Base-by-base conservation (phyloP, 176 grass and related monocot species). In the Eleusine indica region DNA sequence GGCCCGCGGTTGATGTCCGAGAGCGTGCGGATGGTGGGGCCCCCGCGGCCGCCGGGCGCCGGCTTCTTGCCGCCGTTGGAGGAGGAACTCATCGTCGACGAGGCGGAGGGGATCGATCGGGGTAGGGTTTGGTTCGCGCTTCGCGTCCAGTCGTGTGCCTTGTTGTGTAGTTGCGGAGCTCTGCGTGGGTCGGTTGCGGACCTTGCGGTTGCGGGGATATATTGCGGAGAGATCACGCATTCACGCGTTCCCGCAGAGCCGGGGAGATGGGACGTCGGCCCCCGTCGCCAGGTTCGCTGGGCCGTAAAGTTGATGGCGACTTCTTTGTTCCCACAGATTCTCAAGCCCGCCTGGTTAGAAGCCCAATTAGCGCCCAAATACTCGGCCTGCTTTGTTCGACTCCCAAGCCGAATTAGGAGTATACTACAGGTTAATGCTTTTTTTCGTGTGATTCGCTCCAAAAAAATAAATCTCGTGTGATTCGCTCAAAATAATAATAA, bases 1-100 rank as follows among this genome's bases (percentile, higher is more conserved):
- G 96, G 74, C 0, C 80, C 85, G 65, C 96, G 85, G 80, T 89
- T 94, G 73, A 98, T 87, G 94, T 98, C 93, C 16, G 93, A 74
- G 11, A 98, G 91, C 35, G 96, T 98, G 67, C 93, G 96, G 77
- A 95, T 95, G 86, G 73, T 87, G 68, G 91, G 84, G 0, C 84
- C 84, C 37, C 90, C 85, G 38, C 87, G 84, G 3, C 84, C 84
- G 22, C 51, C 35, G 61, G 80, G 4, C 15, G 83, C 84, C 65
- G 86, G 82, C 66, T 85, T 88, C 88, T 90, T 90, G 41, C 75
- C 80, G 88, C 52, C 69, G 84, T 64, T 83, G 75, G 88, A 90
- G 63, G 84, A 90, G 68, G 84, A 87, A 42, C 88, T 90, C 88
- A 90, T 90, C 80, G 69, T 42, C 80, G 80, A 22, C 29, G 60